phyloP scores from a whole-genome alignment of 2,329 filamentous ascomycete species.

The Botryotinia calthae region DNA sequence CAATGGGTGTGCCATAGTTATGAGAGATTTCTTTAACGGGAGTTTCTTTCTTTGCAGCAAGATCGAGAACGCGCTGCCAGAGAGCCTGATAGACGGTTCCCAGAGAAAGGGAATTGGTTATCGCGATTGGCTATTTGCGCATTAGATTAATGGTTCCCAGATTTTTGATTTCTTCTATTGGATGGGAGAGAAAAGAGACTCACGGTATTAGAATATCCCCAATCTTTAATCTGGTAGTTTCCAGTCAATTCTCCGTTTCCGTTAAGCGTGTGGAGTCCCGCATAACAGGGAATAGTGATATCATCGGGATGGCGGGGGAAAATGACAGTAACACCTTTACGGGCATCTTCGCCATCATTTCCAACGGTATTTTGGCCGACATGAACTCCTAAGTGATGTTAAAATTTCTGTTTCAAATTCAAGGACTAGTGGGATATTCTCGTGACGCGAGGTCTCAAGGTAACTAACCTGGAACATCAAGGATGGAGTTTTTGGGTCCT shows the following conservation, averaged over 20 bases:
- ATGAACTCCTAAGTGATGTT: constrained; percentile 28
- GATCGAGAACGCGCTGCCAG: constrained; percentile 34
- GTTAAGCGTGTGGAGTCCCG: constrained; percentile 35
- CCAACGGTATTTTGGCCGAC: constrained; percentile 36
- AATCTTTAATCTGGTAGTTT: constrained; percentile 35
- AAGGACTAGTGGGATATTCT: background rate
- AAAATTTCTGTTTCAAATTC: background rate
- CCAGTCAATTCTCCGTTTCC: constrained; percentile 38
- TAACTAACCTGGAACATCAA: constrained; percentile 34
- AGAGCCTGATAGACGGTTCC: constrained; percentile 38
- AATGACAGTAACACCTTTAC: constrained; percentile 36
- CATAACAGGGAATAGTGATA: constrained; percentile 36
- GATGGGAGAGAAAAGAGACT: background rate
- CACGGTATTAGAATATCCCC: constrained; percentile 37
- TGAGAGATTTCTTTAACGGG: constrained; percentile 32
- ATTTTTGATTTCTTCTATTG: background rate
- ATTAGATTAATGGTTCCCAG: background rate
- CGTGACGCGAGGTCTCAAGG: background rate
- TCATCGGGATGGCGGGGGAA: constrained; percentile 34
- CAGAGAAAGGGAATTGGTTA: constrained; percentile 43
- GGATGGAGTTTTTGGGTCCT: constrained; percentile 37
- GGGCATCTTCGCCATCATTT: constrained; percentile 30
- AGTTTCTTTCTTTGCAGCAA: constrained; percentile 19
- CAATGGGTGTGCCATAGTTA: constrained; percentile 47
- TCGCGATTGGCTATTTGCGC: constrained; percentile 33